These are phyloP conservation scores for Lachnellula cervina DNA, from an alignment of 2,329 filamentous ascomycete species.

Conservation along the genomic window DNA sequence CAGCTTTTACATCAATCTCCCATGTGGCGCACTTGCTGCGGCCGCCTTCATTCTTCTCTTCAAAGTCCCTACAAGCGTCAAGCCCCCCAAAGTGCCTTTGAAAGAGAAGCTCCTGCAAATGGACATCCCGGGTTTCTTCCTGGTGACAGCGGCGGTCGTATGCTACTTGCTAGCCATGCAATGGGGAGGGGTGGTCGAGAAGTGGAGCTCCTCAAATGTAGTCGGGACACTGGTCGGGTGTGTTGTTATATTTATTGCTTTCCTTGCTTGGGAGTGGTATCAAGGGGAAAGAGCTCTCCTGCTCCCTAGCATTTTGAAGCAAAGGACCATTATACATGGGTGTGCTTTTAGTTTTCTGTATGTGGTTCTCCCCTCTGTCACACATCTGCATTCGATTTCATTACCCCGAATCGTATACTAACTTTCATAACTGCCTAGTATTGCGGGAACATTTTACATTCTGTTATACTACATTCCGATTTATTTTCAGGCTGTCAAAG, in stretches of 20 bases:
- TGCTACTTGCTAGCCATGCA: constrained; percentile 40
- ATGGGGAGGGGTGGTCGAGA: constrained; percentile 38
- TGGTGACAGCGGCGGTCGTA: constrained; percentile 40
- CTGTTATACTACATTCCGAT: background rate
- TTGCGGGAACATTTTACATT: background rate
- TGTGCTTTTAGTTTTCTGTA: background rate
- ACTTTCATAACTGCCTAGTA: background rate
- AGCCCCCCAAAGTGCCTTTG: constrained; percentile 29
- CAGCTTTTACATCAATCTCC: constrained; percentile 50
- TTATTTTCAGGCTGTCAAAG: constrained; percentile 29
- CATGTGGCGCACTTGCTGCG: constrained; percentile 36
- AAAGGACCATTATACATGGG: background rate
- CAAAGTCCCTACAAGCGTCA: constrained; percentile 29
- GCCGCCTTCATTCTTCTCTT: constrained; percentile 34
- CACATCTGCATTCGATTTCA: background rate
- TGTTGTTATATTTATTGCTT: constrained; percentile 24
- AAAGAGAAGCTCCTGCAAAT: constrained; percentile 42
- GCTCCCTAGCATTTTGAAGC: background rate
- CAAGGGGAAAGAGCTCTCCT: constrained; percentile 33
- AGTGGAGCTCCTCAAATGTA: constrained; percentile 37
- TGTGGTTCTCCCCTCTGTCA: background rate
- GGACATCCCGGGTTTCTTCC: constrained; percentile 39
- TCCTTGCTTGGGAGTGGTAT: constrained; percentile 33
- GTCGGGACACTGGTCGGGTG: constrained; percentile 38
- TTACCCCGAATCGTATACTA: background rate